A percentile compares a stretch with the other conserved stretches of the same genome.
phyloP scores from a whole-genome alignment of 352 stramenopile species.

The Halophytophthora polymorphica region DNA sequence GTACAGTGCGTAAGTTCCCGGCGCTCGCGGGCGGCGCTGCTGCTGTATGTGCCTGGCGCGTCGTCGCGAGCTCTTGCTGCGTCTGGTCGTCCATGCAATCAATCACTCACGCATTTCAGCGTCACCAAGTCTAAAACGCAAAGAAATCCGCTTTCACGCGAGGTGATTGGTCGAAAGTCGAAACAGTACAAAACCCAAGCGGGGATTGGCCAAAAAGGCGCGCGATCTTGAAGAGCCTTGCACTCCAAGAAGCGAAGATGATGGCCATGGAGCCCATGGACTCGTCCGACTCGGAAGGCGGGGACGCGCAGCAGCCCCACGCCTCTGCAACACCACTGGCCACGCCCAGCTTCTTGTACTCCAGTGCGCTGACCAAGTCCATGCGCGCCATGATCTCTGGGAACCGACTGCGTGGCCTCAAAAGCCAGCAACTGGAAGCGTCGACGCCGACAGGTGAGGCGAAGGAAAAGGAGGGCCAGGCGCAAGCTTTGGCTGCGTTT shows the following conservation, averaged over 20 bases:
- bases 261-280: constrained; percentile 24
- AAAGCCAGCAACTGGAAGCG: background rate
- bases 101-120: too few species aligned
- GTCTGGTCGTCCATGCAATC: too few species aligned
- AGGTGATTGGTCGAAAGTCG: too few species aligned
- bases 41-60: too few species aligned
- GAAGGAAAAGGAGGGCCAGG: constrained; percentile 13
- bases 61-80: too few species aligned
- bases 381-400: constrained; percentile 51
- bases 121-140: too few species aligned
- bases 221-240: constrained; percentile 31
- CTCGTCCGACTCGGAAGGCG: constrained; percentile 6
- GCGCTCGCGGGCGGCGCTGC: too few species aligned
- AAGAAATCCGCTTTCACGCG: too few species aligned
- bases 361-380: constrained; percentile 45
- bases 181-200: too few species aligned
- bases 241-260: constrained; percentile 7
- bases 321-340: constrained; percentile 10
- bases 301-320: constrained; percentile 5
- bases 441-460: background rate
- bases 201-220: constrained; percentile 9
- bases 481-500: constrained; percentile 23
- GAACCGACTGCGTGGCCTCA: constrained; percentile 9
- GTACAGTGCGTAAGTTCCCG: too few species aligned
- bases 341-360: constrained; percentile 27